Evolutionary conservation across 306 rosid species (phyloP).

Genomic region (Dicorynia guianensis): DNA sequence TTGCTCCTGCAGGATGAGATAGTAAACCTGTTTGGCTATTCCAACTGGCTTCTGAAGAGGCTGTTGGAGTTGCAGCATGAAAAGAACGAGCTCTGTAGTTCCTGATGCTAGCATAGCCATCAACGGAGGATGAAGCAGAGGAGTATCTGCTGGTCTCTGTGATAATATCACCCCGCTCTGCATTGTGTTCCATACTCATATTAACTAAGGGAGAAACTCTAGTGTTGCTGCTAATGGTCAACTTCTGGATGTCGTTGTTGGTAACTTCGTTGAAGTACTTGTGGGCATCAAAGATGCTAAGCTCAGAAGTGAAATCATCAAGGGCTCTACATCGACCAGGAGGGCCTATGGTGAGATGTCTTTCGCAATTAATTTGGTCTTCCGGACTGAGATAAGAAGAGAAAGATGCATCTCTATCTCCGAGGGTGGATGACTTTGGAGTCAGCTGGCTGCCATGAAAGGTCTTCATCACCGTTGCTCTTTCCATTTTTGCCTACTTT

Average conservation of each 20-base stretch:
- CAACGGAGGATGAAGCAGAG: slow-evolving; percentile 57
- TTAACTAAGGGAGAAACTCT: slow-evolving; percentile 55
- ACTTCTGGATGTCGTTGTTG: slow-evolving; percentile 45
- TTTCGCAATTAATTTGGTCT: slow-evolving; percentile 4
- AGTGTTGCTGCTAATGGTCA: slow-evolving; percentile 32
- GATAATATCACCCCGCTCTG: slow-evolving; percentile 27
- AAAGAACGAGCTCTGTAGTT: slow-evolving; percentile 65
- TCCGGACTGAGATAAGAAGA: slow-evolving; percentile 39
- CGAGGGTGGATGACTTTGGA: slow-evolving; percentile 28
- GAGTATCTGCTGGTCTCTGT: slow-evolving; percentile 44
- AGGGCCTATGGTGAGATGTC: slow-evolving; percentile 14
- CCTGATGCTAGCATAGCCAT: slow-evolving; percentile 39
- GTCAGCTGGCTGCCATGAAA: slow-evolving; percentile 28
- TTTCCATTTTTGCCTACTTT: slow-evolving; percentile 44
- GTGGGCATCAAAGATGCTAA: slow-evolving; percentile 67
- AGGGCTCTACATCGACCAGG: slow-evolving; percentile 23
- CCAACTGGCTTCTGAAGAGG: slow-evolving; percentile 76
- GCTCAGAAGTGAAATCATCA: slow-evolving; percentile 51
- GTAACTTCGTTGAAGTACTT: slow-evolving; percentile 65
- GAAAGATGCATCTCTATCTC: slow-evolving; percentile 29
- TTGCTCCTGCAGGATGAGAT: slow-evolving; percentile 58
- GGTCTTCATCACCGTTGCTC: slow-evolving; percentile 36
- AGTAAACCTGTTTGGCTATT: slow-evolving; percentile 70
- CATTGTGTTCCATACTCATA: slow-evolving; percentile 33
- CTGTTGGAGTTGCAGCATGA: slow-evolving; percentile 66